A percentile compares a stretch with the other conserved stretches of the same genome.
These are phyloP conservation scores for Penicillium carneum DNA, from an alignment of 2,329 filamentous ascomycete genomes.

Conservation along the genomic window DNA sequence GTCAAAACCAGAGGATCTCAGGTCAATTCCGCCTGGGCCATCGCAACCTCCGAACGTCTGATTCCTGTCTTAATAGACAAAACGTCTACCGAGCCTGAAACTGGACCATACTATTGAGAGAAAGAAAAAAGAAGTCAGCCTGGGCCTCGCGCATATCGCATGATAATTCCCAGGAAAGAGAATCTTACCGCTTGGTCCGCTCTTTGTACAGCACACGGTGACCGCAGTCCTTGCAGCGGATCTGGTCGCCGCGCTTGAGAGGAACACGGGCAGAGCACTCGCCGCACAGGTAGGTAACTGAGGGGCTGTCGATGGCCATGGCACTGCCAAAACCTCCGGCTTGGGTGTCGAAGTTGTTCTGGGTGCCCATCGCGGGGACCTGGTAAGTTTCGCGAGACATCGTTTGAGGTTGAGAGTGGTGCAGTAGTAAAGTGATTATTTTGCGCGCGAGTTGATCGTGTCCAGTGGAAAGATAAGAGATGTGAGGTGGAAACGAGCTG, in stretches of 20 bases:
- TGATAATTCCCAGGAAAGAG: constrained; percentile 6
- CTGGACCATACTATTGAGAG: constrained; percentile 83
- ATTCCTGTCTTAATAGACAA: background rate
- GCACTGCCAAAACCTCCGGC: constrained; percentile 49
- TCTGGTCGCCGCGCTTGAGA: constrained; percentile 78
- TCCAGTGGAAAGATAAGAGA: background rate
- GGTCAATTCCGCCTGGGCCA: constrained; percentile 14
- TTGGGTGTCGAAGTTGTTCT: constrained; percentile 52
- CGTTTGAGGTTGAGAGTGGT: constrained; percentile 15
- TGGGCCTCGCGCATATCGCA: constrained; percentile 14
- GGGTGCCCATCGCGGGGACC: constrained; percentile 65
- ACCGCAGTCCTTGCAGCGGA: constrained; percentile 89
- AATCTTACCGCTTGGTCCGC: constrained; percentile 86
- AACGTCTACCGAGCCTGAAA: constrained; percentile 84
- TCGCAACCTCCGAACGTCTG: background rate
- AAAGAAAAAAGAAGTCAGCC: constrained; percentile 26
- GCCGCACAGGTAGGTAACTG: constrained; percentile 77
- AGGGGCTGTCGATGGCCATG: constrained; percentile 58
- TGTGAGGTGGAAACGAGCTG: constrained; percentile 5
- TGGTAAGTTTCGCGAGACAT: constrained; percentile 82
- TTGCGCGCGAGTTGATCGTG: background rate
- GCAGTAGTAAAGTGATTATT: background rate
- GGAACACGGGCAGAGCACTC: constrained; percentile 82
- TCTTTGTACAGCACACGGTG: constrained; percentile 97
- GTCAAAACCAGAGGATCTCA: constrained; percentile 21